phyloP scores from a whole-genome alignment of 805 yeast genomes.

The Zygoascus ofunaensis region DNA sequence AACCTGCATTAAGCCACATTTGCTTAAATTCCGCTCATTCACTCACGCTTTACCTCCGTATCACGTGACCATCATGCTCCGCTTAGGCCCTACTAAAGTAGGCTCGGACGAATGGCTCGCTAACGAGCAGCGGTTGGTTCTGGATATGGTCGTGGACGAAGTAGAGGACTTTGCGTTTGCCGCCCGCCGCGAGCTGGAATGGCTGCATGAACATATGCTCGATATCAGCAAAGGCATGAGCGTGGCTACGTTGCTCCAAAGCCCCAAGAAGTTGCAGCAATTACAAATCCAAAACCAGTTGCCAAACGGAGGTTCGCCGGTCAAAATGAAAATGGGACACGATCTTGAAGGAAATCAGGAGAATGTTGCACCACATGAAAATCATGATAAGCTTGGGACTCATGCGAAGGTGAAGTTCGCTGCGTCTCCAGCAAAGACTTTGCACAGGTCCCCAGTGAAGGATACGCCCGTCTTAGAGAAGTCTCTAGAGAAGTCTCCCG shows the following conservation, averaged over 20 bases:
- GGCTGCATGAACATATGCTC: constrained; percentile 36
- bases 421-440: too few species aligned
- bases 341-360: too few species aligned
- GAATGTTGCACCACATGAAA: too few species aligned
- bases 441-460: too few species aligned
- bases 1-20: too few species aligned
- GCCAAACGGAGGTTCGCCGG: constrained; percentile 14
- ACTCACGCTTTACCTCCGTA: too few species aligned
- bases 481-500: too few species aligned
- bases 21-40: too few species aligned
- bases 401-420: too few species aligned
- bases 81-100: constrained; percentile 6
- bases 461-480: too few species aligned
- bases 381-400: too few species aligned
- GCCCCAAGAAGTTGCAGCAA: constrained; percentile 21
- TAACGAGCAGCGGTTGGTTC: constrained; percentile 34
- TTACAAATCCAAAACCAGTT: constrained; percentile 23
- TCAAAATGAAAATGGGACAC: constrained; percentile 6
- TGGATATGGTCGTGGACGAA: constrained; percentile 31
- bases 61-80: too few species aligned
- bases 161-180: constrained; percentile 34
- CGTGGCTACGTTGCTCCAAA: constrained; percentile 17
- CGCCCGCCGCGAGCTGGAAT: constrained; percentile 33
- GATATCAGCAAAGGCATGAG: constrained; percentile 16
- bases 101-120: constrained; percentile 48